Percentiles rank a stretch among this genome's conserved stretches.
These are phyloP conservation scores for Thelephora aurantiotincta DNA, from an alignment of 768 basidiomycete species.

Conservation along the genomic window DNA sequence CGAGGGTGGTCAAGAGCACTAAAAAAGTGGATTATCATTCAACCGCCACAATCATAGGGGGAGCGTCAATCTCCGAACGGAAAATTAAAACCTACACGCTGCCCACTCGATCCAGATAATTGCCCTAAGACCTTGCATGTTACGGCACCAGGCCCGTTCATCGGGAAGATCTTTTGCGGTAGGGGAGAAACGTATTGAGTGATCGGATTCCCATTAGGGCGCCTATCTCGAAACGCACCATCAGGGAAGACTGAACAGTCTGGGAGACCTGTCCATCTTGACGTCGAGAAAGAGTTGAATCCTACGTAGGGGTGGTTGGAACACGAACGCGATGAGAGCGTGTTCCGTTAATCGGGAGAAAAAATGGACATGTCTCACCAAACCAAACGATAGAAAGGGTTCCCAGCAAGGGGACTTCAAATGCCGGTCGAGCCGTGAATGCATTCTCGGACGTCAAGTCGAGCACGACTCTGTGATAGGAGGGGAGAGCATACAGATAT, in stretches of 20 bases:
- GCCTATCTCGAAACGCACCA: conserved; percentile 19
- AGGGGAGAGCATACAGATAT: background rate
- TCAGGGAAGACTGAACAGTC: conserved; percentile 33
- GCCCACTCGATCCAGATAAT: conserved; percentile 48
- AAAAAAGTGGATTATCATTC: too few species aligned
- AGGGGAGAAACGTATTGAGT: background rate
- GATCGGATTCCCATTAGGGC: background rate
- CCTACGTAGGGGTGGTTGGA: conserved; percentile 16
- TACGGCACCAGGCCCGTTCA: conserved; percentile 36
- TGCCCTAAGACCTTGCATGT: conserved; percentile 38
- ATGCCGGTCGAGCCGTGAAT: conserved; percentile 30
- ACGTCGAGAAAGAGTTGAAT: conserved; percentile 47
- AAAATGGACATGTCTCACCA: conserved; percentile 20
- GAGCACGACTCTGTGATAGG: conserved; percentile 23
- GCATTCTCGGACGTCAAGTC: conserved; percentile 28
- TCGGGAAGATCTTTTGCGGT: conserved; percentile 24
- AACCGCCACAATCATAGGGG: too few species aligned
- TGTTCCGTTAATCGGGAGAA: background rate
- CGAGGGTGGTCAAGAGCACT: too few species aligned
- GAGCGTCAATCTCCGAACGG: too few species aligned
- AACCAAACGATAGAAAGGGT: conserved; percentile 40
- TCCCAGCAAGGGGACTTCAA: conserved; percentile 31
- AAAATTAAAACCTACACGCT: conserved; percentile 23
- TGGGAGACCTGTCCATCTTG: conserved; percentile 36
- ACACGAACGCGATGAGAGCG: background rate